phyloP scores from a whole-genome alignment of 805 yeast genomes.

The Ogataea parapolymorpha region DNA sequence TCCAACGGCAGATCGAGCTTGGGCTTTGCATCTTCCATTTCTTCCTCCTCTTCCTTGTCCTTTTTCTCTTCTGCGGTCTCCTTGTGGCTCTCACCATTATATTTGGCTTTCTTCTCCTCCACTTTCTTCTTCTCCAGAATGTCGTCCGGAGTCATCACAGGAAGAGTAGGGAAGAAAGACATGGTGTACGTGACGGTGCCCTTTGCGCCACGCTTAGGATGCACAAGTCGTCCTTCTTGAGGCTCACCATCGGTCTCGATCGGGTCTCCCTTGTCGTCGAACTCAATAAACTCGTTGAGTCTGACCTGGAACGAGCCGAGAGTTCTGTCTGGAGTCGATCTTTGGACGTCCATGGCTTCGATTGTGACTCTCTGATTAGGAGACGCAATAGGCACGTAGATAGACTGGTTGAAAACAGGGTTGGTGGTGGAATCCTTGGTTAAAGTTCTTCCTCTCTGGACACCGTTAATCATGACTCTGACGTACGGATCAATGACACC shows the following conservation, averaged over 20 bases:
- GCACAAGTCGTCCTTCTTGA: conserved; percentile 59
- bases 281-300: conserved; percentile 62
- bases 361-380: conserved; percentile 77
- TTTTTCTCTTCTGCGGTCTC: conserved; percentile 11
- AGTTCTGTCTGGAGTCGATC: conserved; percentile 74
- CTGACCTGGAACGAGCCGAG: conserved; percentile 78
- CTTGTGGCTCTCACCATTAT: not conserved
- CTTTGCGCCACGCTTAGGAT: conserved; percentile 72
- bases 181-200: conserved; percentile 73
- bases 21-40: conserved; percentile 34
- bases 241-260: conserved; percentile 55
- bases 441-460: conserved; percentile 72
- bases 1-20: conserved; percentile 54
- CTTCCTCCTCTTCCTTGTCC: conserved; percentile 36
- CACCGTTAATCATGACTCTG: conserved; percentile 73
- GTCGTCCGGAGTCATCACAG: conserved; percentile 77
- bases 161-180: conserved; percentile 80
- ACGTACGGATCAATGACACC: conserved; percentile 94
- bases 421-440: conserved; percentile 61
- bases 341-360: conserved; percentile 91
- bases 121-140: conserved; percentile 36
- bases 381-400: conserved; percentile 79
- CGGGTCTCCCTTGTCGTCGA: conserved; percentile 61
- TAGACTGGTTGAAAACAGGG: conserved; percentile 82
- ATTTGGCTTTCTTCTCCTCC: conserved; percentile 29